Conservation (phyloP, 768 basidiomycete genomes). For the Tulasnella sp. region DNA sequence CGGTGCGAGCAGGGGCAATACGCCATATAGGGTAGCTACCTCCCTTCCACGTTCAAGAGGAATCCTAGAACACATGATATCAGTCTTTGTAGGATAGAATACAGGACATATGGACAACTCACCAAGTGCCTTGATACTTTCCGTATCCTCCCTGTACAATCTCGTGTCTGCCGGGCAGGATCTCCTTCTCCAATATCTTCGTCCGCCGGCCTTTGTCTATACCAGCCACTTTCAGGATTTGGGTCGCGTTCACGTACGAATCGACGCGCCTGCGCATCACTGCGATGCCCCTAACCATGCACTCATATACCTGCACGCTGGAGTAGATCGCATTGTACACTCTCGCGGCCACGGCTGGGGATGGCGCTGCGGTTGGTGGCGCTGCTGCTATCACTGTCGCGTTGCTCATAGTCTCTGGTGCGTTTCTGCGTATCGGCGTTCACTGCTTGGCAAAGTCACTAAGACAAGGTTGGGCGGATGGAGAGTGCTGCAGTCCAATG, state of each 20-base stretch:
- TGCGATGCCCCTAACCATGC: conserved; percentile 95
- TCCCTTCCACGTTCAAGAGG: conserved; percentile 90
- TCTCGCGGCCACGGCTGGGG: not conserved
- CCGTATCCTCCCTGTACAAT: conserved; percentile 99
- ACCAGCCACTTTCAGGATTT: conserved; percentile 97
- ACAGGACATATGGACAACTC: conserved; percentile 23
- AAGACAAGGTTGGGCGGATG: no score
- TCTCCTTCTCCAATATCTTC: conserved; percentile 95
- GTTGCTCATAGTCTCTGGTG: no score
- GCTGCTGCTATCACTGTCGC: no score
- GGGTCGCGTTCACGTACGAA: conserved; percentile 96
- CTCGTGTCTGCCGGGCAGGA: conserved; percentile 88
- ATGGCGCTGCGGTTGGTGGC: not conserved
- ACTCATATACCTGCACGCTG: conserved; percentile 90
- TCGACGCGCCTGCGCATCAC: conserved; percentile 95
- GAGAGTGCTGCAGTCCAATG: no score
- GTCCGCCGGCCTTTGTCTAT: conserved; percentile 94
- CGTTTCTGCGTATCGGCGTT: no score
- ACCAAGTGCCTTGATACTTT: conserved; percentile 99
- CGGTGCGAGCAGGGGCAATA: conserved; percentile 74
- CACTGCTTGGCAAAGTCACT: no score
- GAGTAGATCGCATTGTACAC: conserved; percentile 88
- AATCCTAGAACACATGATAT: conserved; percentile 48
- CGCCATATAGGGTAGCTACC: conserved; percentile 84
- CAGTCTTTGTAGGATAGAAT: not conserved